A percentile compares a stretch with the other conserved stretches of the same genome.
phyloP scores from a whole-genome alignment of 352 stramenopile species.

The Phytophthora citricola region DNA sequence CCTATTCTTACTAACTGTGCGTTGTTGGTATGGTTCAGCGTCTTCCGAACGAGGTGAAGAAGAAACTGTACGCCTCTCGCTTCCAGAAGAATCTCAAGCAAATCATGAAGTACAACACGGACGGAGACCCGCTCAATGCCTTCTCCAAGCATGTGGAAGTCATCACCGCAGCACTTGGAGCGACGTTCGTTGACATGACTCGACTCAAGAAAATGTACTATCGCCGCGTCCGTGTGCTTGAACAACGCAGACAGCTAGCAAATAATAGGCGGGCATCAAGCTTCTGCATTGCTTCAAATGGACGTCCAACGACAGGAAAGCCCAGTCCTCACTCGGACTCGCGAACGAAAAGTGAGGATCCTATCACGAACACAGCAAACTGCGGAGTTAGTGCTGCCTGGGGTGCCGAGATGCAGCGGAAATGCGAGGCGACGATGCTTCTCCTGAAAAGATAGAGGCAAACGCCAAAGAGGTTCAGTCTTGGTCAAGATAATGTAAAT shows the following conservation, averaged over 20 bases:
- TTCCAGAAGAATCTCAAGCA: conserved; percentile 75
- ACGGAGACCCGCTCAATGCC: conserved; percentile 68
- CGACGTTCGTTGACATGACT: conserved; percentile 63
- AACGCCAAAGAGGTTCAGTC: conserved; percentile 34
- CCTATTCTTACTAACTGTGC: conserved; percentile 2
- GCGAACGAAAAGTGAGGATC: background rate
- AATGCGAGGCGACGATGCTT: conserved; percentile 49
- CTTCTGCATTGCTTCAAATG: conserved; percentile 26
- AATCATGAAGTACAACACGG: conserved; percentile 84
- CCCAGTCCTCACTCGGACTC: background rate
- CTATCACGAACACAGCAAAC: background rate
- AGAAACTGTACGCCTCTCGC: conserved; percentile 69
- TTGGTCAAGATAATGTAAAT: background rate
- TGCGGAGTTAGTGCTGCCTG: conserved; percentile 22
- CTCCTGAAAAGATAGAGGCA: conserved; percentile 55
- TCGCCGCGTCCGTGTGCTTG: conserved; percentile 30
- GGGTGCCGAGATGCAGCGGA: conserved; percentile 51
- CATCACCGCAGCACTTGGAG: conserved; percentile 66
- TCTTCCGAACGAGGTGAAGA: conserved; percentile 78
- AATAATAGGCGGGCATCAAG: conserved; percentile 19
- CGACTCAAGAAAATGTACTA: conserved; percentile 64
- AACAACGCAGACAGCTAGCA: conserved; percentile 22
- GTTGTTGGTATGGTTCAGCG: conserved; percentile 35
- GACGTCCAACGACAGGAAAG: conserved; percentile 6
- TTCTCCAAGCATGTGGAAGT: conserved; percentile 80